Percentiles rank a stretch among this genome's conserved stretches.
phyloP scores from a whole-genome alignment of 2,329 filamentous ascomycete species.

The Alternaria infectoria region DNA sequence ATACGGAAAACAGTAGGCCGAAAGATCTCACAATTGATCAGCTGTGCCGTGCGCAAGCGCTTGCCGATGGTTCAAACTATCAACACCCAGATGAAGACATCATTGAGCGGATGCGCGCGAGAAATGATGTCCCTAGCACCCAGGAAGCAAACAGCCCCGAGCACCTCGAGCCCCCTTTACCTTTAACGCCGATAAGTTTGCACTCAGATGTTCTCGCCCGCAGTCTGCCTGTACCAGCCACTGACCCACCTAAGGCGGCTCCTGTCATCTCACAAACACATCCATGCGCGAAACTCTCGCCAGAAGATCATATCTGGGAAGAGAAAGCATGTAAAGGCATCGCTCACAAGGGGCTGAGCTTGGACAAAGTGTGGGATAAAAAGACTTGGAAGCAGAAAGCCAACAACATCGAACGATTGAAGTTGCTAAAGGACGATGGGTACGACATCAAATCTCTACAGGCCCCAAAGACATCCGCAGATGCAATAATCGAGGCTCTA shows the following conservation, averaged over 20 bases:
- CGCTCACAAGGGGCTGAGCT: background rate
- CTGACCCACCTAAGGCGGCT: background rate
- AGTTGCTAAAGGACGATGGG: conserved; percentile 18
- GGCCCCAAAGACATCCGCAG: background rate
- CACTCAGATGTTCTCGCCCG: background rate
- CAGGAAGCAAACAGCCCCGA: background rate
- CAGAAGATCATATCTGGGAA: background rate
- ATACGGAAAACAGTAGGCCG: background rate
- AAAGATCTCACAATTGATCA: background rate
- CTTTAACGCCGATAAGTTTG: background rate
- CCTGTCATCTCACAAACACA: background rate
- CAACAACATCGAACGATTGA: conserved; percentile 8
- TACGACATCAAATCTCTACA: conserved; percentile 9
- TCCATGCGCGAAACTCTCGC: background rate
- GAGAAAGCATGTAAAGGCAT: background rate
- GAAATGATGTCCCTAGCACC: background rate
- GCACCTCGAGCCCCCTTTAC: background rate
- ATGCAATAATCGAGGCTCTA: conserved; percentile 6
- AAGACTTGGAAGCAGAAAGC: conserved; percentile 18
- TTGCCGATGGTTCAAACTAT: conserved; percentile 7
- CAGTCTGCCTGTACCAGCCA: background rate
- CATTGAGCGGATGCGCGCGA: background rate
- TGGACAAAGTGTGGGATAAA: conserved; percentile 7
- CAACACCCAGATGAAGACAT: background rate
- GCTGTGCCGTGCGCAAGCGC: background rate